Evolutionary conservation across 2,329 filamentous ascomycete species (phyloP).

Genomic region (Nothophoma quercina): DNA sequence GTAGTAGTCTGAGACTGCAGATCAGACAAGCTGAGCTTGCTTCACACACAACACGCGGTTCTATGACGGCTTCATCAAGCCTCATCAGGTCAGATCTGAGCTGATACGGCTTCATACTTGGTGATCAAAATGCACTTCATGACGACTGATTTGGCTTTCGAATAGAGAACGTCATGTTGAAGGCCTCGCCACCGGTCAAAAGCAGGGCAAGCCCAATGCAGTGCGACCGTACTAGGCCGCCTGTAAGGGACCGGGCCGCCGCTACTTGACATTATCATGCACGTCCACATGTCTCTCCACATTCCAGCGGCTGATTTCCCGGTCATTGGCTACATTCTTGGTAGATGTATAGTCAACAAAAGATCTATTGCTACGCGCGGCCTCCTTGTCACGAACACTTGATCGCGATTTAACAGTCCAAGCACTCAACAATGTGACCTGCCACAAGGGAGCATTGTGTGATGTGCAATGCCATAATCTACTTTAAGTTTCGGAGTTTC

Average conservation of each 20-base stretch:
- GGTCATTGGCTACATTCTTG: neutral
- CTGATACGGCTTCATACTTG: neutral
- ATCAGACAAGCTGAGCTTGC: neutral
- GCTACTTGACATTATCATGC: neutral
- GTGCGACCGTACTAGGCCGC: neutral
- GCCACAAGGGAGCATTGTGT: no score
- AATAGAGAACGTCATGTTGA: neutral
- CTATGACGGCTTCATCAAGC: neutral
- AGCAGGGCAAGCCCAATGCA: neutral
- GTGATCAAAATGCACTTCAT: neutral
- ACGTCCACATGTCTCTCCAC: neutral
- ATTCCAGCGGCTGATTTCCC: neutral
- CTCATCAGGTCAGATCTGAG: neutral
- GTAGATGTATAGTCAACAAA: neutral
- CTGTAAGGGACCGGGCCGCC: conserved; percentile 3
- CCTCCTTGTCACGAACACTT: neutral
- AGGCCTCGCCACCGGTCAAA: neutral
- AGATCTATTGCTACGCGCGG: neutral
- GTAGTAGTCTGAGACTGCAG: neutral
- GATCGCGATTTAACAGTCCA: neutral
- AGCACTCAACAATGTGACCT: neutral
- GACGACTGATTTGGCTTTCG: neutral
- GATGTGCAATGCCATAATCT: neutral
- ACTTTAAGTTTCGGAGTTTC: neutral
- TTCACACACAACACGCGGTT: neutral